Evolutionary conservation across 805 yeast species (phyloP).

Genomic region (Clavispora carvajalis): DNA sequence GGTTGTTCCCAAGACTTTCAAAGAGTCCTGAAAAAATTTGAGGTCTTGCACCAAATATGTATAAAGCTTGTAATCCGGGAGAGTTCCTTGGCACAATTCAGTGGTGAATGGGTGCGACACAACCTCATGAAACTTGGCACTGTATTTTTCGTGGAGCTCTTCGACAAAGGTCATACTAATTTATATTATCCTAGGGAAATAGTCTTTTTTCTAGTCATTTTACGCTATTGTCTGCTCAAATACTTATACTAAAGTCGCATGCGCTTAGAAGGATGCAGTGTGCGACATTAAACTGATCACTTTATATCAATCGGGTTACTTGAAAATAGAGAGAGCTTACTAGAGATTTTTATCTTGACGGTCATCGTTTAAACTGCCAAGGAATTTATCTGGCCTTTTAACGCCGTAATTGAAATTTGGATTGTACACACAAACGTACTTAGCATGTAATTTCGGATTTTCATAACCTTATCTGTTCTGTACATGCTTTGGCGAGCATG

Average conservation of each 20-base stretch:
- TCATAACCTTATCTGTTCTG: too few species aligned
- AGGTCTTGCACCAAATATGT: conserved; percentile 47
- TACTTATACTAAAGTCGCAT: background rate
- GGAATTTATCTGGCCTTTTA: too few species aligned
- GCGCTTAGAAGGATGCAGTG: conserved; percentile 7
- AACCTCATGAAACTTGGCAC: conserved; percentile 21
- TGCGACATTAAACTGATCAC: conserved; percentile 6
- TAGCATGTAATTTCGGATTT: too few species aligned
- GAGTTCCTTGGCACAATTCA: conserved; percentile 43
- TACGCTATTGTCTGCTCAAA: conserved; percentile 1
- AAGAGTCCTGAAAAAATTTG: conserved; percentile 39
- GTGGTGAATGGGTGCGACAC: conserved; percentile 37
- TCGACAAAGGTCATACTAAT: conserved; percentile 19
- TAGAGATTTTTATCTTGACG: too few species aligned
- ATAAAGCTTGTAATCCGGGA: conserved; percentile 37
- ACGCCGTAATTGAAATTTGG: too few species aligned
- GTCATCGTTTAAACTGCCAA: too few species aligned
- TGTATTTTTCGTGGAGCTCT: conserved; percentile 18
- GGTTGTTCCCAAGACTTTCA: conserved; percentile 40
- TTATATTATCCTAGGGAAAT: too few species aligned
- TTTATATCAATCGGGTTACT: too few species aligned
- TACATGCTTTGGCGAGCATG: too few species aligned
- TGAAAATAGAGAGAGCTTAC: too few species aligned
- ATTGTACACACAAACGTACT: too few species aligned
- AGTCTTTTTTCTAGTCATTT: background rate